Conservation (phyloP, 179 eudicot species). For the Beta lomatogona region DNA sequence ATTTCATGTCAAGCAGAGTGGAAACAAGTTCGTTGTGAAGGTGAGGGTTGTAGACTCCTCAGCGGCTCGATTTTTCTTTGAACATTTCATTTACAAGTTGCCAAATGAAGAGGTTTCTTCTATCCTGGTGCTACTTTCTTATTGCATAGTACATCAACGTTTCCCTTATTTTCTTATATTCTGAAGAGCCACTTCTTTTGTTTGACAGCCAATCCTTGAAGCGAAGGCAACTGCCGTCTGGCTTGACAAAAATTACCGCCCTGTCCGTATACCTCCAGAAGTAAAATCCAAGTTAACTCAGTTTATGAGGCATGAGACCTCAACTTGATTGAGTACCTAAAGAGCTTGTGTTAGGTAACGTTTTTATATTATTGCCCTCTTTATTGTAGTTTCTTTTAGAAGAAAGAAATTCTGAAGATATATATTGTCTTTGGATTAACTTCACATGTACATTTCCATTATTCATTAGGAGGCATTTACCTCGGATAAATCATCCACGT, state of each 20-base stretch:
- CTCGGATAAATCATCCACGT: neutral
- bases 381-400: neutral
- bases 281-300: constrained; percentile 59
- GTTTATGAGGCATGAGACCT: constrained; percentile 47
- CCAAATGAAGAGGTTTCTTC: constrained; percentile 68
- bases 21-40: constrained; percentile 76
- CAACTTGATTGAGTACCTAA: constrained; percentile 26
- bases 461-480: too few relatives aligned
- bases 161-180: neutral
- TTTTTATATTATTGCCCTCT: neutral
- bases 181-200: constrained; percentile 23
- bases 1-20: constrained; percentile 53
- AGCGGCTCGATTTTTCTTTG: constrained; percentile 75
- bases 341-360: neutral
- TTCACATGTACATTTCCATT: too few relatives aligned
- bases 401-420: too few relatives aligned
- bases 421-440: too few relatives aligned
- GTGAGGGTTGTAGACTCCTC: constrained; percentile 70
- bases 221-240: constrained; percentile 85
- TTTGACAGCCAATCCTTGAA: constrained; percentile 72
- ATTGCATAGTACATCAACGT: neutral
- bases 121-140: neutral
- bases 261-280: constrained; percentile 76
- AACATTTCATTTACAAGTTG: constrained; percentile 76
- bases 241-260: constrained; percentile 86